A percentile compares a stretch with the other conserved stretches of the same genome.
Conservation (phyloP, 1,284 basidiomycete genomes). For the Melampsora larici-populina region DNA sequence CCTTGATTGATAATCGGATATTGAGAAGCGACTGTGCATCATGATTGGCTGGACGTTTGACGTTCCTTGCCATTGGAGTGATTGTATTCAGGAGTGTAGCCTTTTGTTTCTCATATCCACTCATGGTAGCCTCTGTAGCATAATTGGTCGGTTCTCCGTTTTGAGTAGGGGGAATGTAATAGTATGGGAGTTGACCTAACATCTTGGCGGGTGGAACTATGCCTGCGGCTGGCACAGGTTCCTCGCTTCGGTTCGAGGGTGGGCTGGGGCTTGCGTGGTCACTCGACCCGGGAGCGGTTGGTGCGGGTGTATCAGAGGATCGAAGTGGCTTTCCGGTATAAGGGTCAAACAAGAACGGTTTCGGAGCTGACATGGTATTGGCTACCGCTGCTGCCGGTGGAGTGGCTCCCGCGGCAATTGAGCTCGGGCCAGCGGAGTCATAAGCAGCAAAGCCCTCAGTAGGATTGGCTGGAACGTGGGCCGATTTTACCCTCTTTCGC, state of each 20-base stretch:
- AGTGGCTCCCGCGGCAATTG: neutral
- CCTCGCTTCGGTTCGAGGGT: slow-evolving; percentile 8
- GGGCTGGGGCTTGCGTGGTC: slow-evolving; percentile 16
- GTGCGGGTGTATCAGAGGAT: neutral
- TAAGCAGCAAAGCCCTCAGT: no score
- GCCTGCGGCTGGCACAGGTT: neutral
- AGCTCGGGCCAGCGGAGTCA: no score
- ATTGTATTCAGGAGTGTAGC: neutral
- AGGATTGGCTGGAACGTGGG: no score
- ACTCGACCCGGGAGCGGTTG: neutral
- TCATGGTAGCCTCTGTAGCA: neutral
- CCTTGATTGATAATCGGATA: slow-evolving; percentile 21
- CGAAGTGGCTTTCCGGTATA: slow-evolving; percentile 27
- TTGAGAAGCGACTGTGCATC: slow-evolving; percentile 6
- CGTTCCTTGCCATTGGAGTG: no score
- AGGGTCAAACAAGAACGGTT: slow-evolving; percentile 32
- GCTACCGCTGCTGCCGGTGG: slow-evolving; percentile 15
- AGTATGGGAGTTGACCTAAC: neutral
- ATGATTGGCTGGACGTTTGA: neutral
- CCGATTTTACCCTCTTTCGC: no score
- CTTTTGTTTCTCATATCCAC: neutral
- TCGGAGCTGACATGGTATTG: neutral
- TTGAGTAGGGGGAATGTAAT: neutral
- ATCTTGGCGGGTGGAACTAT: neutral
- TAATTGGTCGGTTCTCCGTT: neutral